Base-by-base conservation (phyloP, 768 basidiomycete genomes). In the Xerocomellus chrysenteron region DNA sequence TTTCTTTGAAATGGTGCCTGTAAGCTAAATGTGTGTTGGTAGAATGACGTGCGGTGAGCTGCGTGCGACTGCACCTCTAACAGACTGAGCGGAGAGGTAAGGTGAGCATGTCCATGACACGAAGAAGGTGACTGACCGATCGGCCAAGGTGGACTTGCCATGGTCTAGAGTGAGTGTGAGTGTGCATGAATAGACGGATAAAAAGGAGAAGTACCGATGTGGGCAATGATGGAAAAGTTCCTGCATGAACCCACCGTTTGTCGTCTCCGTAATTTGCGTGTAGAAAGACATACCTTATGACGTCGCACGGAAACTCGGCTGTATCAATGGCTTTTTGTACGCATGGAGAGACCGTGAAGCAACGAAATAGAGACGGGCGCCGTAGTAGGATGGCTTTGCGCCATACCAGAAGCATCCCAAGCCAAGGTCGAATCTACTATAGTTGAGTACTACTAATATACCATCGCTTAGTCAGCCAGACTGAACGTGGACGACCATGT, bases 181-280 rank as follows among this genome's bases (percentile, higher is more conserved):
- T 6, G 33, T 3, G 13, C 11, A 30, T 17, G 59, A 43, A 21
- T 33, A 24, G 17, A 16, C 9, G 24, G 7, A 35, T 0, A 16
- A 40, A 30, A 11, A 30, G 10, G 14, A 37, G 30, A 32, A 57
- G 52, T 66, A 86, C 93, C 94, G 63, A 97, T 97, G 71, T 98
- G 95, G 1, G 94, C 94, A 68, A 98, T 96, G 62, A 98, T 94
- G 11, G 94, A 95, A 71, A 98, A 94, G 71, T 98, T 98, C 51
- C 89, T 90, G 56, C 13, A 36, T 2, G 43, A 50, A 46, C 26
- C 1, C 10, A 4, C 47, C 41, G 37, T 45, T 42, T 47, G n/a
- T 45, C 11, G 54, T 24, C 26, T 14, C 9, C 14, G 19, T 14
- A 35, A 8, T 9, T n/a, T 4, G 8, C 19, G 12, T 13, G 26